Evolutionary conservation across 176 grass and related monocot genomes (phyloP), one percentile per base, ranked within the genome.

Genomic region (Oryza brachyantha): DNA sequence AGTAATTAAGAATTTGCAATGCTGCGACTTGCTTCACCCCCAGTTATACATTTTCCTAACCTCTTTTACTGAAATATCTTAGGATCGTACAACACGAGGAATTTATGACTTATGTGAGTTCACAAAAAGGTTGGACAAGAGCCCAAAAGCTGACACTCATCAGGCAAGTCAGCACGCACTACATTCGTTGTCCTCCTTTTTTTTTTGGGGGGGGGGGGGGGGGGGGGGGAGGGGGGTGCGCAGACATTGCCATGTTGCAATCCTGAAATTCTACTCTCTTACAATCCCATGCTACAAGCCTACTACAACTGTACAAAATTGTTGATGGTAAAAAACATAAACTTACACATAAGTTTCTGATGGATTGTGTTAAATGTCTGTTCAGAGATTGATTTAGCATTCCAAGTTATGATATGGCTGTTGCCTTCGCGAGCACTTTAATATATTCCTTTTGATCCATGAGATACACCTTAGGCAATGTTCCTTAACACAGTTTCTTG

Each of bases 61-160:
- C 39, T 27, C 57, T 69, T 17, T 42, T 34, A 74, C 22, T 50
- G 54, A 84, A 73, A 76, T 75, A 5, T 82, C 13, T 70, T 84
- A 97, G 94, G 91, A 97, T 78, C 57, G 59, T 54, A 90, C 89
- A 69, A 88, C 94, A 26, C 46, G 78, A 69, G 94, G 91, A 77
- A 88, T 97, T 58, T 92, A 91, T 70, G 83, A 90, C n/a, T 78
- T 97, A 77, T 97, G 91, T 1, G 80, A 88, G 83, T 92, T 86
- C 78, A 93, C 89, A 46, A 87, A 93, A 84, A 94, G 76, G 71
- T 81, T 92, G 72, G 94, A 97, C 9, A 85, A 92, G 41, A 82
- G 75, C 57, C 79, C 84, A 0, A 92, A 88, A 84, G 48, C 85
- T 28, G 83, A 88, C 64, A 76, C 63, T 85, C 70, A 77, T 42